Base-by-base conservation (phyloP, 805 yeast species). In the Monosporozyma yasuniensis region DNA sequence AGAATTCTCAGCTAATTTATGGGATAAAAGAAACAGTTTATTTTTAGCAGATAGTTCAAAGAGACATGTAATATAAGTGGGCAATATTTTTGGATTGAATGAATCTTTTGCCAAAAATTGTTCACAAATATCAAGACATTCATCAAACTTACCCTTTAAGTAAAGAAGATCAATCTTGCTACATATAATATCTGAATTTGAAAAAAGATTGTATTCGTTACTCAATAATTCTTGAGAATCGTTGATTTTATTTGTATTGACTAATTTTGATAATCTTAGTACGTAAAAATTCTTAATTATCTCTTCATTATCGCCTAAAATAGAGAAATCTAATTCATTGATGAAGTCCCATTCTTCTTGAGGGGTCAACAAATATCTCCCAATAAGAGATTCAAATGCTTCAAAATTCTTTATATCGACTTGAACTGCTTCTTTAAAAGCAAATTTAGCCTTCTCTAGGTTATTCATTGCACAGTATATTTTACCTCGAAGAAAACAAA, bases 351-450 rank as follows among this genome's bases (percentile, higher is more conserved):
- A 86, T 67, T 89, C 95, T 60, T 91, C 97, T 16, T 72, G 66
- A 0, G 97, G 96, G 0, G 93, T 78, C 67, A 91, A 69, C 58
- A 88, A 74, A 60, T 83, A 83, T 56, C 84, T 84, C 42, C 76
- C 69, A 1, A 86, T 76, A 47, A 91, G 74, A 61, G 85, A 89
- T 58, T 86, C 79, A 63, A 88, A 88, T 0, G 98, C 97, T 57
- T 91, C 99, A 64, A 73, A 91, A 66, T 97, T 93, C 64, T 89
- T 87, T 7, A 86, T 89, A 65, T 91, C 98, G 1, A 87, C 87
- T 56, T 79, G 57, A 0, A 90, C 81, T 0, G 98, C 96, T 60
- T 88, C 96, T 60, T 81, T 80, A 59, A 81, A 89, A 47, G 93
- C 84, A 48, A 85, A 89, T 59, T 86, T 88, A 0, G 98, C 98